phyloP scores from a whole-genome alignment of 2,329 filamentous ascomycete species.

The Amesomyces nigricolor region DNA sequence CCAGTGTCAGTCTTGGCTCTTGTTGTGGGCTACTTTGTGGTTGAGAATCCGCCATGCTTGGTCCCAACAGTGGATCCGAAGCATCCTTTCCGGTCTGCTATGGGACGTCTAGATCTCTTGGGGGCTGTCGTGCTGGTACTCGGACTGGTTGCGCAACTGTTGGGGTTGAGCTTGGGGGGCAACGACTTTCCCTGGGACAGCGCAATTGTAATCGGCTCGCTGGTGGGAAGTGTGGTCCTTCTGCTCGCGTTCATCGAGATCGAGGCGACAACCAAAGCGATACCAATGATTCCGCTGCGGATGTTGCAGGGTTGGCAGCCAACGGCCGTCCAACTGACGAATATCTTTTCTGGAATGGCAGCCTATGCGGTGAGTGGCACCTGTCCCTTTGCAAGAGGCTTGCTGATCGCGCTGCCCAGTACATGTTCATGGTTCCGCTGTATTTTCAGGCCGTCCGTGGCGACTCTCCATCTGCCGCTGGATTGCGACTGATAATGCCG shows the following conservation, averaged over 20 bases:
- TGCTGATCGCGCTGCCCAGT: slow-evolving; percentile 32
- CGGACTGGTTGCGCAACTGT: slow-evolving; percentile 52
- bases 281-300: slow-evolving; percentile 50
- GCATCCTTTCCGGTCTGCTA: slow-evolving; percentile 42
- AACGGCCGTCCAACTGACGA: slow-evolving; percentile 51
- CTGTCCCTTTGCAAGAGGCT: not conserved
- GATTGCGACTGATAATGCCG: slow-evolving; percentile 57
- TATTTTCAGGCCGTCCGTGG: slow-evolving; percentile 64
- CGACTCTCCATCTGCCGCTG: slow-evolving; percentile 59
- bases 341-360: slow-evolving; percentile 55
- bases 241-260: slow-evolving; percentile 42
- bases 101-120: slow-evolving; percentile 48
- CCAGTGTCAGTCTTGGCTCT: slow-evolving; percentile 54
- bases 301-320: slow-evolving; percentile 53
- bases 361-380: slow-evolving; percentile 51
- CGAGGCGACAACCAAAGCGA: slow-evolving; percentile 45
- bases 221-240: slow-evolving; percentile 40
- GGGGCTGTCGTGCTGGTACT: slow-evolving; percentile 53
- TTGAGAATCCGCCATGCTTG: slow-evolving; percentile 42
- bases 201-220: slow-evolving; percentile 40
- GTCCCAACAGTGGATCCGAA: slow-evolving; percentile 51
- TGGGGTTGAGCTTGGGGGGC: slow-evolving; percentile 51
- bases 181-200: slow-evolving; percentile 50
- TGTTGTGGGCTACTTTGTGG: slow-evolving; percentile 46
- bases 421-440: slow-evolving; percentile 64